These are phyloP conservation scores for Starmera dryadoides DNA, from an alignment of 805 yeast genomes.

Conservation along the genomic window DNA sequence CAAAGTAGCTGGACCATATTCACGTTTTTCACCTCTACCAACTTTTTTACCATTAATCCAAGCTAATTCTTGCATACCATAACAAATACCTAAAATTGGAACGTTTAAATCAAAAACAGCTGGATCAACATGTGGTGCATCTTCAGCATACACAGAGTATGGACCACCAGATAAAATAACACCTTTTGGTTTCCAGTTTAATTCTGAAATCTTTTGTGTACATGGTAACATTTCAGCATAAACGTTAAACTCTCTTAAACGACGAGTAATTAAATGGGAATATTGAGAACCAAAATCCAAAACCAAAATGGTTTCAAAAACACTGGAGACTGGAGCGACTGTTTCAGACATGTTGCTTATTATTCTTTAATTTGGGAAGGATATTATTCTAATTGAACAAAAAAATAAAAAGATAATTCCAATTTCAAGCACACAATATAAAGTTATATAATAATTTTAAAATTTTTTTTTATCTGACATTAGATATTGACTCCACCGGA, in stretches of 20 bases:
- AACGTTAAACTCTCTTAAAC: constrained; percentile 95
- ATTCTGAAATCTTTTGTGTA: constrained; percentile 91
- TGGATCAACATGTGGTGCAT: constrained; percentile 96
- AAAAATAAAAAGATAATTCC: not conserved
- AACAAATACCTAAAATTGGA: constrained; percentile 95
- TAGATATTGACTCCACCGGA: too few species aligned
- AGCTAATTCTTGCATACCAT: constrained; percentile 98
- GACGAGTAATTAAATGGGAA: constrained; percentile 92
- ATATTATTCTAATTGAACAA: too few species aligned
- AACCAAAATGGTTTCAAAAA: constrained; percentile 94
- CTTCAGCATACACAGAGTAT: constrained; percentile 92
- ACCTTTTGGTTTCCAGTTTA: constrained; percentile 94
- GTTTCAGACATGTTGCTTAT: constrained; percentile 13
- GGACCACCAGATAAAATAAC: constrained; percentile 96
- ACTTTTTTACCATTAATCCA: constrained; percentile 93
- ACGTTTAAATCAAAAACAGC: constrained; percentile 86
- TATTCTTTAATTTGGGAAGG: not conserved
- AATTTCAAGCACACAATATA: not conserved
- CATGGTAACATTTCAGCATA: constrained; percentile 99
- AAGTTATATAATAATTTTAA: not conserved
- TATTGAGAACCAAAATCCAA: constrained; percentile 98
- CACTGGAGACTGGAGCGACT: constrained; percentile 62
- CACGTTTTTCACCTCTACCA: constrained; percentile 94
- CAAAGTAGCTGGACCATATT: constrained; percentile 93
- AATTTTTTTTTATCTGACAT: too few species aligned